phyloP scores from a whole-genome alignment of 78 protist genomes.

The Protostelium mycophagum region DNA sequence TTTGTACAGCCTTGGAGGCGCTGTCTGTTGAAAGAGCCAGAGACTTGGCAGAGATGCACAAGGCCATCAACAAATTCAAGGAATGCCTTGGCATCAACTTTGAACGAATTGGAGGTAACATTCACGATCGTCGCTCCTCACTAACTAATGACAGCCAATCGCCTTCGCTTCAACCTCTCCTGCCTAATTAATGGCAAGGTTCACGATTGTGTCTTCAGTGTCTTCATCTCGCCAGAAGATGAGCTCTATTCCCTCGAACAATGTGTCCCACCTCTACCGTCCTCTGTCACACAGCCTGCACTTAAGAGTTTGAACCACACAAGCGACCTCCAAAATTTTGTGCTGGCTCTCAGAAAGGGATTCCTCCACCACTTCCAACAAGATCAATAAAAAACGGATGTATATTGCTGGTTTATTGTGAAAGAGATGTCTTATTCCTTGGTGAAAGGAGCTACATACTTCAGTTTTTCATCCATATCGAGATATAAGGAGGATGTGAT shows the following conservation, averaged over 20 bases:
- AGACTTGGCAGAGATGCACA: neutral
- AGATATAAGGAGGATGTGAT: neutral
- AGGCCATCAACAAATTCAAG: neutral
- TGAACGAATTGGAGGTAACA: neutral
- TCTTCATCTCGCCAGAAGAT: neutral
- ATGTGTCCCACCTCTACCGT: neutral
- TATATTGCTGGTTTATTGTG: neutral
- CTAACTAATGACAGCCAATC: neutral
- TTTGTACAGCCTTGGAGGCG: neutral
- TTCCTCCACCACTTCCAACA: neutral
- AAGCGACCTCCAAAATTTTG: neutral
- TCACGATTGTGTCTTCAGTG: neutral
- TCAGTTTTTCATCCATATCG: neutral
- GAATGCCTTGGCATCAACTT: neutral
- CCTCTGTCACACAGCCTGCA: neutral
- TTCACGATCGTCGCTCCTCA: neutral
- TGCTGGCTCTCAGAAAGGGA: neutral
- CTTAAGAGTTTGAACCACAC: neutral
- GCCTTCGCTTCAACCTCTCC: neutral
- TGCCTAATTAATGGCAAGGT: neutral
- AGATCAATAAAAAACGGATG: too few species aligned
- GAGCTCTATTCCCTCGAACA: neutral
- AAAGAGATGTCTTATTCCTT: neutral
- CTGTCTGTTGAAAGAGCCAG: neutral
- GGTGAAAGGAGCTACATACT: too few species aligned